Evolutionary conservation across 192 early-diverging fungal genomes (phyloP).

Genomic region (Funneliformis mosseae): DNA sequence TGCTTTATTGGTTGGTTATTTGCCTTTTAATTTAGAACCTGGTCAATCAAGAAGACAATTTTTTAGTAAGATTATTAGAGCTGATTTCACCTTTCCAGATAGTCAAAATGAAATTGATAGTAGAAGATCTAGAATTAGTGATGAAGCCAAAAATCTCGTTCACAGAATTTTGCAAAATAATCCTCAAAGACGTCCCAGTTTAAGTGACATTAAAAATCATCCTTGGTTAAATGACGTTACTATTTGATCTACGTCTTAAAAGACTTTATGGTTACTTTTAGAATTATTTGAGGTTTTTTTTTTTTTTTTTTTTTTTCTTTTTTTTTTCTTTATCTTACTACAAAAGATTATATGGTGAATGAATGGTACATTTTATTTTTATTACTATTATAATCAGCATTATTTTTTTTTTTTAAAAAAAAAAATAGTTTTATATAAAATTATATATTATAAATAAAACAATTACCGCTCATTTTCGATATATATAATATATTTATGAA

Average conservation of each 20-base stretch:
- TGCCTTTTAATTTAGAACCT: slow-evolving; percentile 75
- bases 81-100: slow-evolving; percentile 64
- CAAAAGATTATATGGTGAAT: too few relatives aligned
- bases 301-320: too few relatives aligned
- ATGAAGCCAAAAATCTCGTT: slow-evolving; percentile 57
- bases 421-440: too few relatives aligned
- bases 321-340: too few relatives aligned
- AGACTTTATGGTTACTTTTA: too few relatives aligned
- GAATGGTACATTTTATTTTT: too few relatives aligned
- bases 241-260: not conserved
- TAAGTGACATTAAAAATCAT: slow-evolving; percentile 45
- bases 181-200: slow-evolving; percentile 47
- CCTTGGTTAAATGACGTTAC: slow-evolving; percentile 48
- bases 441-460: too few relatives aligned
- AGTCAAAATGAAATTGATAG: not conserved
- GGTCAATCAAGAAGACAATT: slow-evolving; percentile 52
- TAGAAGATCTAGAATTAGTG: slow-evolving; percentile 21
- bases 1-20: slow-evolving; percentile 67
- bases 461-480: too few relatives aligned
- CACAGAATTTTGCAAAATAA: slow-evolving; percentile 46
- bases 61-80: slow-evolving; percentile 63
- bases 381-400: too few relatives aligned
- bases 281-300: too few relatives aligned
- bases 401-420: too few relatives aligned
- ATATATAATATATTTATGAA: too few relatives aligned